Evolutionary conservation across 805 yeast species (phyloP).

Genomic region (Blastobotrys chiropterorum): DNA sequence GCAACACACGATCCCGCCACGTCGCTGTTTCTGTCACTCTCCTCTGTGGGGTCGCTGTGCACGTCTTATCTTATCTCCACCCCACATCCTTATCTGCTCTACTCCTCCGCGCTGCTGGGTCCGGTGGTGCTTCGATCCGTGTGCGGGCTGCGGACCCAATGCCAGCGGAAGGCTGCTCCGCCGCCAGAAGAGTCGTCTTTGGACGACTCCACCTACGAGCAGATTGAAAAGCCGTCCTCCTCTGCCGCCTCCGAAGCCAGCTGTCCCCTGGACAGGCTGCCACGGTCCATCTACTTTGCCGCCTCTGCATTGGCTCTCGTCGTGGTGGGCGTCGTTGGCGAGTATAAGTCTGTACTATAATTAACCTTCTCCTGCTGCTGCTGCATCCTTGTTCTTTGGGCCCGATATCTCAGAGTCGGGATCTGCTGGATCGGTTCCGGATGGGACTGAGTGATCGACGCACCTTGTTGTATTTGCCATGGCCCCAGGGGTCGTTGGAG

Average conservation of each 20-base stretch:
- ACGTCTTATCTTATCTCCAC: slow-evolving; percentile 1
- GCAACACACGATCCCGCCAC: background rate
- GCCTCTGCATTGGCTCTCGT: background rate
- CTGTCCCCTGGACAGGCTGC: background rate
- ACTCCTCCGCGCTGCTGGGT: background rate
- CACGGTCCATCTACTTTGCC: background rate
- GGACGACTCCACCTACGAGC: slow-evolving; percentile 1
- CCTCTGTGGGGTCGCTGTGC: background rate
- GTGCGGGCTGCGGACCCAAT: background rate
- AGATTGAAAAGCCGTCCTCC: background rate
- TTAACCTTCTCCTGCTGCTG: background rate
- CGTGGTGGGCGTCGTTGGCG: background rate
- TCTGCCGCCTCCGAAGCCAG: background rate
- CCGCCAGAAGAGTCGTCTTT: background rate
- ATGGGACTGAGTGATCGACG: background rate
- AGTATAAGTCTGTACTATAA: background rate
- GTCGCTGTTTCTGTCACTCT: background rate
- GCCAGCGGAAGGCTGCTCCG: background rate
- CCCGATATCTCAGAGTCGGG: background rate
- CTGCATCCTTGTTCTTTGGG: no score
- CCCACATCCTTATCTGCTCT: slow-evolving; percentile 1
- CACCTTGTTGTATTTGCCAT: background rate
- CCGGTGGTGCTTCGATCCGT: background rate
- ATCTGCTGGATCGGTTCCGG: background rate
- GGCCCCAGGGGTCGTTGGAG: no score